Evolutionary conservation across 1,284 basidiomycete genomes (phyloP), one percentile per base, ranked within the genome.

Genomic region (Hemileia vastatrix): DNA sequence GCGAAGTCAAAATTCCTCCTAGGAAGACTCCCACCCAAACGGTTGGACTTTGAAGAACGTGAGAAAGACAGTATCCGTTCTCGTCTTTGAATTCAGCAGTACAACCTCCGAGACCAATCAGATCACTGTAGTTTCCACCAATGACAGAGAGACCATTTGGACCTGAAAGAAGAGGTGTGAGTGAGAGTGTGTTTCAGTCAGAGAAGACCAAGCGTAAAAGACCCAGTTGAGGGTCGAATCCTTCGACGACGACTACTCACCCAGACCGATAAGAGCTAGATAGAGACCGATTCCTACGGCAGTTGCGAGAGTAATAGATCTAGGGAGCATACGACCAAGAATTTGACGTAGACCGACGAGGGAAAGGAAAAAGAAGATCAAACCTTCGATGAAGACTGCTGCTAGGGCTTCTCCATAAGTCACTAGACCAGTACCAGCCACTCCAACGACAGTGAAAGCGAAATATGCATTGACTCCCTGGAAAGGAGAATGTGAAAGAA

Each of bases 1-100:
- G 77, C 8, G 86, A 80, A 1, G 87, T 90, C 56, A 89, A 74
- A 67, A 93, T 81, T n/a, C 90, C 90, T 67, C 90, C 90, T 18
- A 85, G 78, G 77, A 91, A 89, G 64, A 92, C 83, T 56, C 90
- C 90, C n/a, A 92, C 79, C 90, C 90, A 93, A 77, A 88, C 83
- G 3, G 84, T 86, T 2, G 87, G 88, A 67, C 79, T 83, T 63
- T 83, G 85, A 45, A 91, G 77, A 9, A 89, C 85, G 63, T 81
- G 83, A n/a, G 78, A 76, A 5, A 77, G 76, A 68, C 90, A 93
- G 75, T 83, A 88, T 57, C 82, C 70, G n/a, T 63, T 72, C 56
- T 68, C 73, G 11, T 65, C 67, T 51, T 66, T 50, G 68, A 36
- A 73, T 63, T 70, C 52, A 18, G 54, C 54, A 6, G 54, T 65